Base-by-base conservation (phyloP, 2,329 filamentous ascomycete genomes). In the Nigrospora sphaerica region DNA sequence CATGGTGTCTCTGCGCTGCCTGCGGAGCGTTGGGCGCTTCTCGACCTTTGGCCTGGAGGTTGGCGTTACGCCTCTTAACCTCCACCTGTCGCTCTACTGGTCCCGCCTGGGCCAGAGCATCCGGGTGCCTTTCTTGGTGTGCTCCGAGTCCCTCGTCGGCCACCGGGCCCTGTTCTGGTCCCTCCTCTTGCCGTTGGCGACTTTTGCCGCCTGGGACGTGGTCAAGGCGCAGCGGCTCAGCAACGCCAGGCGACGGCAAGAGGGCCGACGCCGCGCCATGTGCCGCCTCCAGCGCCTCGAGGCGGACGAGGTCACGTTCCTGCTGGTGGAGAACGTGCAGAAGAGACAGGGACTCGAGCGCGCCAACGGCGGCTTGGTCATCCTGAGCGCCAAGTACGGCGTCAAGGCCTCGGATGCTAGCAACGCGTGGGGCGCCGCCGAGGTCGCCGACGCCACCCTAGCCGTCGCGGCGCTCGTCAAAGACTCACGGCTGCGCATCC, bases 361-460 rank as follows among this genome's bases (percentile, higher is more conserved):
- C 1, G 59, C 66, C 41, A 57, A 58, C 4, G 64, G 67, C 19
- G 69, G 69, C 1, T 63, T 77, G n/a, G 67, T 74, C 12, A 67
- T 77, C n/a, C 47, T 73, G 43, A 69, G 66, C 47, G 74, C 73
- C 46, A 74, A 70, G 53, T 76, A 71, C 48, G 73, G 73, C 18
- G 63, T 71, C 14, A 59, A 57, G 34, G 60, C 60, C 13, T 56
- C 57, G 19, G 54, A 57, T 12, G 52, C 52, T n/a, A 51, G 52
- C 13, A 46, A 48, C 5, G 50, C 49, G 18, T 63, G 64, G 54
- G 57, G 49, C 35, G 50, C 60, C 13, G 68, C 69, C 37, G 70
- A 73, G 52, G 69, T 74, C 12, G 72, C 71, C 19, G 73, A 77
- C 48, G 73, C 76, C 16, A 75, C 71, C 4, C 62, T 74, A 12